These are phyloP conservation scores for Oehlia diaphana DNA, from an alignment of 192 early-diverging fungal genomes.

Conservation along the genomic window DNA sequence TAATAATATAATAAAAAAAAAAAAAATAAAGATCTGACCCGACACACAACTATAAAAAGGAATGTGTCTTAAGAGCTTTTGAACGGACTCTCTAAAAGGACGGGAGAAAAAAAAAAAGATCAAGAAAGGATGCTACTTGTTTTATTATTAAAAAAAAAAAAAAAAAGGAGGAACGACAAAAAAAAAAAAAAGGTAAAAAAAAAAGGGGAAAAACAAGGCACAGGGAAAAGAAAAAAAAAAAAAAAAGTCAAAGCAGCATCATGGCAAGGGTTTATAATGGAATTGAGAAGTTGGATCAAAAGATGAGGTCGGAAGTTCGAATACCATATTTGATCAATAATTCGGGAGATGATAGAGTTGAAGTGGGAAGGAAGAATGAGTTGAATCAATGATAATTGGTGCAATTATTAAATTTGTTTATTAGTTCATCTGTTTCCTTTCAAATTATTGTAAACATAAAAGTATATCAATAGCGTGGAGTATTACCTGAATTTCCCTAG, in stretches of 20 bases:
- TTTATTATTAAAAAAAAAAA: neutral
- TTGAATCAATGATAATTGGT: neutral
- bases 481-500: neutral
- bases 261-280: conserved; percentile 14
- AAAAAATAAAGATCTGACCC: conserved; percentile 1
- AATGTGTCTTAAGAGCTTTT: neutral
- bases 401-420: neutral
- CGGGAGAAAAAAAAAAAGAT: neutral
- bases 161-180: too few species aligned
- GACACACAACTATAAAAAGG: conserved; percentile 6
- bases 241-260: neutral
- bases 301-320: conserved; percentile 14
- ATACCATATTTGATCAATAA: conserved; percentile 1
- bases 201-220: too few species aligned
- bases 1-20: too few species aligned
- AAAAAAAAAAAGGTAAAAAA: neutral
- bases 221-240: too few species aligned
- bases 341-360: conserved; percentile 12
- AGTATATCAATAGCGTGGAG: neutral
- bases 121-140: neutral
- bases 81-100: neutral
- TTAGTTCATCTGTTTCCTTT: neutral
- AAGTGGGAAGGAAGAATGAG: neutral
- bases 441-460: conserved; percentile 1
- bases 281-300: neutral